Evolutionary conservation across 2,329 filamentous ascomycete species (phyloP).

Genomic region (Orbilia quercus): DNA sequence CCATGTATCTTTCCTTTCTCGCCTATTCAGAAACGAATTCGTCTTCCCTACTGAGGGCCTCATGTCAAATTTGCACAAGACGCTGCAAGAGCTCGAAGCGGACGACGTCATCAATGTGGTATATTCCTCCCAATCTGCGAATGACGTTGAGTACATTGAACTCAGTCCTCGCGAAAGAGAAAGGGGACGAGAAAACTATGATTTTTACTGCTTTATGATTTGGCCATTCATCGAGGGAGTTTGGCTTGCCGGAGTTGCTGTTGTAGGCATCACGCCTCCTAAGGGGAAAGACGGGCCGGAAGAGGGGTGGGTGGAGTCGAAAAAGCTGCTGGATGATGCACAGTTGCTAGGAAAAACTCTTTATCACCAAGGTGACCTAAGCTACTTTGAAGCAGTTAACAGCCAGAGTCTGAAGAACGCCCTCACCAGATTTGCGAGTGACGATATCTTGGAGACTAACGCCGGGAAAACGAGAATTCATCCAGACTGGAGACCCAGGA

Average conservation of each 20-base stretch:
- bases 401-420: slow-evolving; percentile 97
- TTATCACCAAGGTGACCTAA: slow-evolving; percentile 96
- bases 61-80: slow-evolving; percentile 80
- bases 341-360: slow-evolving; percentile 94
- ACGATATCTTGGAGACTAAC: slow-evolving; percentile 84
- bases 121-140: slow-evolving; percentile 67
- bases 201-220: slow-evolving; percentile 98
- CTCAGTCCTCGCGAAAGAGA: slow-evolving; percentile 80
- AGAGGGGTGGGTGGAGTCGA: slow-evolving; percentile 81
- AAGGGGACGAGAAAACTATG: slow-evolving; percentile 89
- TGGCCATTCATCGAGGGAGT: slow-evolving; percentile 97
- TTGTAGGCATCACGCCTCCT: slow-evolving; percentile 87
- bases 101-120: slow-evolving; percentile 78
- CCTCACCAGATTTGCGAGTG: slow-evolving; percentile 86
- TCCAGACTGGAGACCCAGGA: slow-evolving; percentile 77
- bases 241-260: slow-evolving; percentile 88
- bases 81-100: slow-evolving; percentile 78
- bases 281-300: slow-evolving; percentile 63
- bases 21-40: slow-evolving; percentile 94
- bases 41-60: slow-evolving; percentile 93
- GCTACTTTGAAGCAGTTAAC: slow-evolving; percentile 98
- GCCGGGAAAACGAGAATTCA: slow-evolving; percentile 71
- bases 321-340: slow-evolving; percentile 81
- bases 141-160: slow-evolving; percentile 74
- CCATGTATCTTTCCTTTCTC: slow-evolving; percentile 89